Evolutionary conservation across 208 protist species (phyloP).

Genomic region (Novymonas esmeraldas): DNA sequence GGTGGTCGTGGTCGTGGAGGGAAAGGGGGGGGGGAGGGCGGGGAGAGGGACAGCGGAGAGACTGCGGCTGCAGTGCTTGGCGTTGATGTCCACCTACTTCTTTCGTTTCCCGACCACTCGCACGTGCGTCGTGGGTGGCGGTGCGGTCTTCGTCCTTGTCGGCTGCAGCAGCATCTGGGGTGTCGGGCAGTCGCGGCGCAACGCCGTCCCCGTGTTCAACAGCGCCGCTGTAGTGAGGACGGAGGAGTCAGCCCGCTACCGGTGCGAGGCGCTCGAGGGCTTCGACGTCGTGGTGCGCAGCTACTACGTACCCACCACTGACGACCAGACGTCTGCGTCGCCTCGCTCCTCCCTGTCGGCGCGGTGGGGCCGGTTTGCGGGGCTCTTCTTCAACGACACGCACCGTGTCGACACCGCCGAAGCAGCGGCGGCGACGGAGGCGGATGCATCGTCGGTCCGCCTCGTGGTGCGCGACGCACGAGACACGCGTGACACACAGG

Average conservation of each 20-base stretch:
- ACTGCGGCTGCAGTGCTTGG: not conserved
- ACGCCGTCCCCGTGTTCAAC: slow-evolving; percentile 57
- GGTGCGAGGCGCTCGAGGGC: slow-evolving; percentile 58
- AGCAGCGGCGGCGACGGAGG: not conserved
- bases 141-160: slow-evolving; percentile 3
- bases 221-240: slow-evolving; percentile 32
- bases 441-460: slow-evolving; percentile 8
- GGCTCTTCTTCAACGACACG: slow-evolving; percentile 42
- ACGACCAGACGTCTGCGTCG: not conserved
- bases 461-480: slow-evolving; percentile 22
- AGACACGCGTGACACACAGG: not conserved
- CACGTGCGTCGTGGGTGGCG: slow-evolving; percentile 21
- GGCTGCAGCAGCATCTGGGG: slow-evolving; percentile 30
- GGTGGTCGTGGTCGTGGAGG: no score
- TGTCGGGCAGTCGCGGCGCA: slow-evolving; percentile 14
- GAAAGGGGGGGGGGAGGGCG: not conserved
- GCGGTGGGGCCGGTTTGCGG: slow-evolving; percentile 5
- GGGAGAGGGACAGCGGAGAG: no score
- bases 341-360: not conserved
- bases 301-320: slow-evolving; percentile 53
- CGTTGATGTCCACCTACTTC: slow-evolving; percentile 29
- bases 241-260: slow-evolving; percentile 71
- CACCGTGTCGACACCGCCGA: slow-evolving; percentile 9
- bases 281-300: slow-evolving; percentile 83
- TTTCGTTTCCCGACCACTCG: slow-evolving; percentile 21